Evolutionary conservation across 2,329 filamentous ascomycete species (phyloP).

Genomic region (Aspergillus calidoustus): DNA sequence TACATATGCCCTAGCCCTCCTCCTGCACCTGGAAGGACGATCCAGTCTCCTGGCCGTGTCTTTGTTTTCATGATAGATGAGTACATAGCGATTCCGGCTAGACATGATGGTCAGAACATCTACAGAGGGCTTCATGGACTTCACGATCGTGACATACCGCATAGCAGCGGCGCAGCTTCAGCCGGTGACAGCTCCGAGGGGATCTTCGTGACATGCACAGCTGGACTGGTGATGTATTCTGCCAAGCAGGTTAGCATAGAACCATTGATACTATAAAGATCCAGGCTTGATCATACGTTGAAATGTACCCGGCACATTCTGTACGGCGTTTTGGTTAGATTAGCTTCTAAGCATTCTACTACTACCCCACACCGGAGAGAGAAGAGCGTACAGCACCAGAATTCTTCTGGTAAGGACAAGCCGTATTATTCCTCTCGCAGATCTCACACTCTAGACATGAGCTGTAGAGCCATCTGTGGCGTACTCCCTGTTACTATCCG

Average conservation of each 20-base stretch:
- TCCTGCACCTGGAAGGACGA: constrained; percentile 43
- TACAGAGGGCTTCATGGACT: background rate
- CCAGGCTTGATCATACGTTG: constrained; percentile 27
- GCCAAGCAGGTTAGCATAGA: background rate
- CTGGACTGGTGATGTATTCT: constrained; percentile 44
- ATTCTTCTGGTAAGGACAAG: constrained; percentile 45
- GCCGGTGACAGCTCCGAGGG: constrained; percentile 38
- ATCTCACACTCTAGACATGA: constrained; percentile 45
- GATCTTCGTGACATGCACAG: constrained; percentile 42
- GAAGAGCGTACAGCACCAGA: constrained; percentile 38
- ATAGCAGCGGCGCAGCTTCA: constrained; percentile 42
- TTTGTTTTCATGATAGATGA: constrained; percentile 46
- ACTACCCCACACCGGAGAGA: background rate
- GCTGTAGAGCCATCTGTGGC: constrained; percentile 43
- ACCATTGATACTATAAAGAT: background rate
- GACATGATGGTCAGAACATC: background rate
- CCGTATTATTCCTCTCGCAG: constrained; percentile 43
- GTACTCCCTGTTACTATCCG: background rate
- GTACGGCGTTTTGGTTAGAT: constrained; percentile 4
- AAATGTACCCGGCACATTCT: constrained; percentile 46
- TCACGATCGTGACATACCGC: constrained; percentile 31
- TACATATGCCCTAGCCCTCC: constrained; percentile 48
- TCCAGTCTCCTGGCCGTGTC: constrained; percentile 39
- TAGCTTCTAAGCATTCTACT: background rate
- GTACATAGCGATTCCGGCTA: constrained; percentile 46